Conservation (phyloP, 805 yeast species). For the Candida succiphila region DNA sequence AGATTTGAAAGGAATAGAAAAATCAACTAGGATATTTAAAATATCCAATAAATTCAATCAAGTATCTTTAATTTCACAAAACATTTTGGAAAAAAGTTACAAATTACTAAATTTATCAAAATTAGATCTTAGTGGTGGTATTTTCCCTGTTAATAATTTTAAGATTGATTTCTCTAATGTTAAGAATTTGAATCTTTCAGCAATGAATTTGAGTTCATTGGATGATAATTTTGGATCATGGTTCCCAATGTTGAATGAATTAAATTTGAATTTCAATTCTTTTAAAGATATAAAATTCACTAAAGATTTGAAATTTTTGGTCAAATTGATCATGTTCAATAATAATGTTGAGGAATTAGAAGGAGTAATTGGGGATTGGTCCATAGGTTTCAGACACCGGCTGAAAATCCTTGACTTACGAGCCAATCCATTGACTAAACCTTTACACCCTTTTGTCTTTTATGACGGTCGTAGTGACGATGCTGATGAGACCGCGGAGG, state of each 20-base stretch:
- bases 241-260: conserved; percentile 37
- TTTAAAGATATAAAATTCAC: conserved; percentile 26
- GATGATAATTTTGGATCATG: conserved; percentile 26
- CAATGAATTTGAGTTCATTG: conserved; percentile 30
- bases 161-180: conserved; percentile 20
- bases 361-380: conserved; percentile 21
- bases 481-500: conserved; percentile 7
- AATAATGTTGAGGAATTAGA: conserved; percentile 30
- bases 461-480: conserved; percentile 38
- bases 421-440: conserved; percentile 36
- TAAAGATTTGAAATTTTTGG: conserved; percentile 23
- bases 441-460: conserved; percentile 44
- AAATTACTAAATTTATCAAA: conserved; percentile 17
- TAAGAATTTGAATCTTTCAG: conserved; percentile 32
- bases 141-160: conserved; percentile 3
- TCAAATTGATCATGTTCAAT: conserved; percentile 32
- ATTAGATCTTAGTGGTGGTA: conserved; percentile 25
- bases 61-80: conserved; percentile 11
- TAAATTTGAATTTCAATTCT: conserved; percentile 42
- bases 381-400: conserved; percentile 19
- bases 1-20: conserved; percentile 19
- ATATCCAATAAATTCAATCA: conserved; percentile 30
- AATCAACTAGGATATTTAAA: conserved; percentile 30
- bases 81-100: conserved; percentile 8
- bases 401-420: conserved; percentile 35